phyloP scores from a whole-genome alignment of 805 yeast species.

The Starmerella kuoi region DNA sequence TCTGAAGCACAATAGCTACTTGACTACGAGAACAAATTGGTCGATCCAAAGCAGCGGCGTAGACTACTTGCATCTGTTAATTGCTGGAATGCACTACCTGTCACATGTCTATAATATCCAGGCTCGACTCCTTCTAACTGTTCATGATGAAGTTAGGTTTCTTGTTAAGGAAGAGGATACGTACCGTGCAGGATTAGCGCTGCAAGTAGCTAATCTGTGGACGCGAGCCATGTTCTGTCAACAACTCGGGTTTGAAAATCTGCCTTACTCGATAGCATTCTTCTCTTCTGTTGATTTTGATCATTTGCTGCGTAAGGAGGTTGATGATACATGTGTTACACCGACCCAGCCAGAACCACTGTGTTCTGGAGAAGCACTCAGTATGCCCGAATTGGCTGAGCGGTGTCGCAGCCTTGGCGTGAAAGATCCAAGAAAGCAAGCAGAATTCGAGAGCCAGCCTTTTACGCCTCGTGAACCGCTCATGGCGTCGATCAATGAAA shows the following conservation, averaged over 20 bases:
- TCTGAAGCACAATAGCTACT: conserved; percentile 47
- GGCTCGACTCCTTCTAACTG: conserved; percentile 74
- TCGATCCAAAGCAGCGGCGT: conserved; percentile 97
- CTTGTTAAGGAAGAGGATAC: conserved; percentile 61
- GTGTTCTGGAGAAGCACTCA: conserved; percentile 66
- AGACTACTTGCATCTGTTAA: conserved; percentile 76
- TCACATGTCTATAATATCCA: conserved; percentile 49
- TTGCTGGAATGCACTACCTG: conserved; percentile 79
- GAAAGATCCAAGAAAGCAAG: not conserved
- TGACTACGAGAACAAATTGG: conserved; percentile 94
- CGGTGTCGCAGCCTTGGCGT: conserved; percentile 21
- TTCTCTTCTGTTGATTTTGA: conserved; percentile 91
- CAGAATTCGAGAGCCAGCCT: conserved; percentile 3
- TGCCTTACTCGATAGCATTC: conserved; percentile 93
- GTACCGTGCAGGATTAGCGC: conserved; percentile 64
- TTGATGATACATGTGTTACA: conserved; percentile 79
- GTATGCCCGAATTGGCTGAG: conserved; percentile 41
- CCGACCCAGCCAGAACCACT: conserved; percentile 69
- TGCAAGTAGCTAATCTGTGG: conserved; percentile 89
- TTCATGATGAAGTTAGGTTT: conserved; percentile 89
- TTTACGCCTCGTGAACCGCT: conserved; percentile 10
- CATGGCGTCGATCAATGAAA: conserved; percentile 10
- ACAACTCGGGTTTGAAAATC: conserved; percentile 73
- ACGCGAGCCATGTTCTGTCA: conserved; percentile 91
- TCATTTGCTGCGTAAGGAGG: conserved; percentile 78